A percentile compares a stretch with the other conserved stretches of the same genome.
Evolutionary conservation across 192 early-diverging fungal species (phyloP).

Genomic region (Geosiphon pyriformis): DNA sequence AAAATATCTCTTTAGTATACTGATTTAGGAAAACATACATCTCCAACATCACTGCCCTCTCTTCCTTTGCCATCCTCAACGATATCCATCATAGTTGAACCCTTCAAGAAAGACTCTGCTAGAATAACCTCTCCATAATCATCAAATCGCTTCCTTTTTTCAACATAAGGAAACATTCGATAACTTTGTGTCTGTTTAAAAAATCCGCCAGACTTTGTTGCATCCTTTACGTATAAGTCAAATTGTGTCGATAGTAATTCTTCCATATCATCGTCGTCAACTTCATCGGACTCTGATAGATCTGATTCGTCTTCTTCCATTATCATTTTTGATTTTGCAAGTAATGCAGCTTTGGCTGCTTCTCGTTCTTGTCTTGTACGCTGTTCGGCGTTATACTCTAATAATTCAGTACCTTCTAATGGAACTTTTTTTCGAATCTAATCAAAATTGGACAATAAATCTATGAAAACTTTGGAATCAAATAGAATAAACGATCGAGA

Average conservation of each 20-base stretch:
- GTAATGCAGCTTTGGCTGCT: constrained; percentile 62
- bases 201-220: constrained; percentile 60
- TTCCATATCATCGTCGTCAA: constrained; percentile 52
- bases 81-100: neutral
- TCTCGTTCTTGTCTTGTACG: constrained; percentile 65
- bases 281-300: constrained; percentile 43
- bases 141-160: constrained; percentile 78
- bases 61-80: constrained; percentile 30
- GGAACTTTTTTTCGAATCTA: constrained; percentile 58
- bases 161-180: constrained; percentile 84
- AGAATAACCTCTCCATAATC: constrained; percentile 89
- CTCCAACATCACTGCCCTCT: constrained; percentile 21
- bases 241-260: constrained; percentile 47
- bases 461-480: neutral
- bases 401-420: constrained; percentile 83
- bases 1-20: neutral
- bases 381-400: constrained; percentile 57
- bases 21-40: neutral
- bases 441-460: neutral
- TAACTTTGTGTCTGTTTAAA: constrained; percentile 77
- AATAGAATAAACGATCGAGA: neutral
- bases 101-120: constrained; percentile 41
- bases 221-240: constrained; percentile 84
- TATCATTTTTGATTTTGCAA: constrained; percentile 57
- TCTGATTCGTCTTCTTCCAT: constrained; percentile 75